These are phyloP conservation scores for Tetrapisispora phaffii DNA, from an alignment of 805 yeast genomes.

Conservation along the genomic window DNA sequence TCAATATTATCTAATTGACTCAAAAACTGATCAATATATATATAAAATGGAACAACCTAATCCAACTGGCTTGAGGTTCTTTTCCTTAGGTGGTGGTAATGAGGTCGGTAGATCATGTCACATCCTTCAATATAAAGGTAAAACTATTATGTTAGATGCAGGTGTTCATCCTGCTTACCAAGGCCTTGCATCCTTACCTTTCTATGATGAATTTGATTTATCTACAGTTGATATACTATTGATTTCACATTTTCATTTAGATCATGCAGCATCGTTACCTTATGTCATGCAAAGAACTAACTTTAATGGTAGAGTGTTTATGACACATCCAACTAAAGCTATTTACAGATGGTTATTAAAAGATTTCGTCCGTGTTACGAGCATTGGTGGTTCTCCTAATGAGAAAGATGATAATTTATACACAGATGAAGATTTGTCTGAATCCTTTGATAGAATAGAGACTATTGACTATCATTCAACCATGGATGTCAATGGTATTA, in stretches of 20 bases:
- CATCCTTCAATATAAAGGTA: conserved; percentile 82
- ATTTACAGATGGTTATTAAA: conserved; percentile 90
- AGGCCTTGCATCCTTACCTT: conserved; percentile 87
- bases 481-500: conserved; percentile 83
- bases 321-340: conserved; percentile 99
- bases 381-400: conserved; percentile 36
- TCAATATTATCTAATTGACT: too few relatives aligned
- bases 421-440: conserved; percentile 81
- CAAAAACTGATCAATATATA: not conserved
- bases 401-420: conserved; percentile 47
- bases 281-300: conserved; percentile 96
- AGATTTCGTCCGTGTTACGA: conserved; percentile 88
- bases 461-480: conserved; percentile 95
- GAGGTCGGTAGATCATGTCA: conserved; percentile 98
- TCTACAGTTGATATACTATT: conserved; percentile 76
- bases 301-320: conserved; percentile 90
- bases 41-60: conserved; percentile 9
- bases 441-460: conserved; percentile 82
- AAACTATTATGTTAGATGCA: conserved; percentile 93
- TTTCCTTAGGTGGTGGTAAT: conserved; percentile 94
- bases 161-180: conserved; percentile 95
- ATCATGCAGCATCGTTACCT: conserved; percentile 96
- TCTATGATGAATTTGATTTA: conserved; percentile 89
- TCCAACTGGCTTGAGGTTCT: conserved; percentile 46
- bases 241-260: conserved; percentile 92